These are phyloP conservation scores for Capsicum baccatum DNA, from an alignment of 257 asterid species.

Conservation along the genomic window DNA sequence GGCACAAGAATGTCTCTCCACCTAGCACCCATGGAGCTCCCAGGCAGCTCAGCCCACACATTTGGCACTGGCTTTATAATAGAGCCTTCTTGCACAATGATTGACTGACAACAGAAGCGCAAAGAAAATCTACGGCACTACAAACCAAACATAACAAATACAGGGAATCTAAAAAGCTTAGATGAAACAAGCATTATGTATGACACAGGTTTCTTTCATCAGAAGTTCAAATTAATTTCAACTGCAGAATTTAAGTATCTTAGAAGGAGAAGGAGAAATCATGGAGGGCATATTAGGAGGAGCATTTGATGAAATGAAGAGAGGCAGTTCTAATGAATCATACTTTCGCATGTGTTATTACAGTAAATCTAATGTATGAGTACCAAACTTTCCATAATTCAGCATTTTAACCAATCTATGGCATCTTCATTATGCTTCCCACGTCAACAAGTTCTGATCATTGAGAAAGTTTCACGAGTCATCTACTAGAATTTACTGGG, in stretches of 20 bases:
- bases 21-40: neutral
- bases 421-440: neutral
- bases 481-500: neutral
- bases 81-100: neutral
- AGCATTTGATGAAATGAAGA: neutral
- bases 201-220: neutral
- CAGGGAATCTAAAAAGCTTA: neutral
- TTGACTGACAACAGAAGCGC: neutral
- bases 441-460: conserved; percentile 5
- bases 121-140: conserved; percentile 10
- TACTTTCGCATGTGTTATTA: conserved; percentile 3
- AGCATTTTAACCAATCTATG: neutral
- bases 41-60: conserved; percentile 15
- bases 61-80: neutral
- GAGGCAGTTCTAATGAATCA: neutral
- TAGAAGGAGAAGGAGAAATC: conserved; percentile 8
- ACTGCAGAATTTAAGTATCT: conserved; percentile 11
- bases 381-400: neutral
- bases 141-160: neutral
- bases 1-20: conserved; percentile 9
- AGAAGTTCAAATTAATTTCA: neutral
- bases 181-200: conserved; percentile 9
- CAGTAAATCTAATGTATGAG: neutral
- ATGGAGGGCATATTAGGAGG: neutral
- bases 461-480: neutral